These are phyloP conservation scores for Combretum micranthum DNA, from an alignment of 345 rosid species.

Conservation along the genomic window DNA sequence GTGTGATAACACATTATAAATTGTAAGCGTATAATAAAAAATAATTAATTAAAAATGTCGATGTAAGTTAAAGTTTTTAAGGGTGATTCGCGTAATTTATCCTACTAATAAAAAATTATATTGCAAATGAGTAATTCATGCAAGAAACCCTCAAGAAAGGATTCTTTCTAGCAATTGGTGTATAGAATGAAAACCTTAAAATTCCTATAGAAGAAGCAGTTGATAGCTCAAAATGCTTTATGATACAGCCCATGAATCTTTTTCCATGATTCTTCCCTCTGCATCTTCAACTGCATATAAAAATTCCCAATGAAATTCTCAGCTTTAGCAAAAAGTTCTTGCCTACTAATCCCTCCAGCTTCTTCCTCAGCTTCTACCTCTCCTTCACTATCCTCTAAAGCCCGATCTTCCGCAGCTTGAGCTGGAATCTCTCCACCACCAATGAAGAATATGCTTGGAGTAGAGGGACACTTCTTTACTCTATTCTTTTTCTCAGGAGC, in stretches of 20 bases:
- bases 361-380: constrained; percentile 22
- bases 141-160: no score
- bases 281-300: constrained; percentile 65
- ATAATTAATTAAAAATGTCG: no score
- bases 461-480: constrained; percentile 46
- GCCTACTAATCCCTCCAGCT: constrained; percentile 28
- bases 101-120: no score
- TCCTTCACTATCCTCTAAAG: neutral
- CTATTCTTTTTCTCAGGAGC: constrained; percentile 7
- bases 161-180: no score
- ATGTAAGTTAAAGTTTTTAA: no score
- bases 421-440: constrained; percentile 30
- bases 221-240: constrained; percentile 27
- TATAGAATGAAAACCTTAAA: no score
- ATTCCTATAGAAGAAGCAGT: no score
- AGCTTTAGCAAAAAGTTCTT: constrained; percentile 52
- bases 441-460: constrained; percentile 55
- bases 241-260: constrained; percentile 43
- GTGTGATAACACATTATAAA: no score
- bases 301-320: constrained; percentile 62
- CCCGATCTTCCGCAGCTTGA: constrained; percentile 7
- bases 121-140: no score
- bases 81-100: no score
- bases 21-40: no score
- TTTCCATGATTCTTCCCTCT: constrained; percentile 60